Evolutionary conservation across 2,329 filamentous ascomycete genomes (phyloP).

Genomic region (Fulvia fulva): DNA sequence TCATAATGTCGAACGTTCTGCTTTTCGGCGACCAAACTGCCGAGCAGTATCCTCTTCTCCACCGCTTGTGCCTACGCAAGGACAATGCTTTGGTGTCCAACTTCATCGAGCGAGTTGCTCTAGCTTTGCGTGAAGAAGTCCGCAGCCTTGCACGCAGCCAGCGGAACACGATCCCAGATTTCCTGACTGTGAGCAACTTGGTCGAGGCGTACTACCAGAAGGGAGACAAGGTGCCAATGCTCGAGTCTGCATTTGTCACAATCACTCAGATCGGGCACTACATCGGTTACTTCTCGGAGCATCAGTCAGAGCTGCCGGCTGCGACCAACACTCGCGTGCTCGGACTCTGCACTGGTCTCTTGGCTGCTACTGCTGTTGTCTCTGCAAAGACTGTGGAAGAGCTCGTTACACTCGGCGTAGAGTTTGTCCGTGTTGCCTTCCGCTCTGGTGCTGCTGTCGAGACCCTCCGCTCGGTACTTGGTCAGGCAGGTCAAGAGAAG

Average conservation of each 20-base stretch:
- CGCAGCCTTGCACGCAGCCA: conserved; percentile 55
- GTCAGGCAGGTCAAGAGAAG: conserved; percentile 53
- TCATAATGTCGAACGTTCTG: conserved; percentile 47
- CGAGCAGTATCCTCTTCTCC: conserved; percentile 61
- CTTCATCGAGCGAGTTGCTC: conserved; percentile 57
- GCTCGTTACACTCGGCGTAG: conserved; percentile 59
- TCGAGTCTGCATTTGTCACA: conserved; percentile 63
- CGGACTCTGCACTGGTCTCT: conserved; percentile 65
- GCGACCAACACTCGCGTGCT: conserved; percentile 52
- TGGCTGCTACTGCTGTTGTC: conserved; percentile 65
- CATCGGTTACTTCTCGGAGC: conserved; percentile 58
- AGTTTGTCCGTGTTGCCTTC: conserved; percentile 64
- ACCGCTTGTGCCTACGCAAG: conserved; percentile 45
- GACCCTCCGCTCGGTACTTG: conserved; percentile 42
- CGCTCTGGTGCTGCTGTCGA: conserved; percentile 52
- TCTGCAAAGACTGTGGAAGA: conserved; percentile 59
- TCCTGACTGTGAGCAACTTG: conserved; percentile 60
- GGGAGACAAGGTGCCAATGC: conserved; percentile 54
- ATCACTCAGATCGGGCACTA: conserved; percentile 65
- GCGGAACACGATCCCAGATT: conserved; percentile 57
- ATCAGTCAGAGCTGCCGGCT: conserved; percentile 50
- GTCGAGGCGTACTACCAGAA: conserved; percentile 61
- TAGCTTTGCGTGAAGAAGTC: conserved; percentile 58
- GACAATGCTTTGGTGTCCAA: conserved; percentile 57
- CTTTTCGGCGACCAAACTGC: conserved; percentile 70